Conservation (phyloP, 2,329 filamentous ascomycete genomes). For the Acephala macrosclerotiorum region DNA sequence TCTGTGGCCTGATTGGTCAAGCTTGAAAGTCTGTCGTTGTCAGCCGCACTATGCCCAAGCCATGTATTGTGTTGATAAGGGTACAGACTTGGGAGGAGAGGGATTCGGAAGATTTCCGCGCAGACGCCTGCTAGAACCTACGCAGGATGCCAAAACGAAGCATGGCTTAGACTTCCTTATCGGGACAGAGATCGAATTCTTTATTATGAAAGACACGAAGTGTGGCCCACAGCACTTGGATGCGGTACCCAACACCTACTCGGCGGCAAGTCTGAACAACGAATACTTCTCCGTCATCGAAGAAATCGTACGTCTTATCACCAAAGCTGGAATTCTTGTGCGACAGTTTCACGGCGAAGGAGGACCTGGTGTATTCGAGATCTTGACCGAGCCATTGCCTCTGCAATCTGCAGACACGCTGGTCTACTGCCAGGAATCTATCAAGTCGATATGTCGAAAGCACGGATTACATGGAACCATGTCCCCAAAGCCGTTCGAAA, state of each 20-base stretch:
- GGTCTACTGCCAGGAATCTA: constrained; percentile 72
- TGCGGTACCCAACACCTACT: constrained; percentile 53
- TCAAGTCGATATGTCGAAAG: constrained; percentile 67
- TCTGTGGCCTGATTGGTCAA: constrained; percentile 65
- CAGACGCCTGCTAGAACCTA: constrained; percentile 61
- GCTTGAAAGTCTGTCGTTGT: constrained; percentile 62
- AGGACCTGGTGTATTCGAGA: constrained; percentile 77
- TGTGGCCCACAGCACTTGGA: constrained; percentile 43
- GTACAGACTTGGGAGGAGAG: constrained; percentile 56
- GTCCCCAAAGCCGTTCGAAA: constrained; percentile 71
- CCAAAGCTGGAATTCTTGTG: constrained; percentile 63
- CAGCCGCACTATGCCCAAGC: constrained; percentile 64
- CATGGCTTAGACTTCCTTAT: constrained; percentile 66
- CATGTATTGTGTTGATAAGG: constrained; percentile 72
- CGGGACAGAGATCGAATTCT: constrained; percentile 83
- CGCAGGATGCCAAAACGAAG: constrained; percentile 54
- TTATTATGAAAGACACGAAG: constrained; percentile 65
- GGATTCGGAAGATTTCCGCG: constrained; percentile 67
- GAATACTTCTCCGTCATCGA: constrained; percentile 65
- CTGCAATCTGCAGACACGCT: constrained; percentile 75
- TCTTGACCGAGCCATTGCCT: constrained; percentile 68
- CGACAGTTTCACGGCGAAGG: constrained; percentile 78
- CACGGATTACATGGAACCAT: constrained; percentile 73
- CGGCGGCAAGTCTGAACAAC: constrained; percentile 70
- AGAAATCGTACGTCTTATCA: constrained; percentile 67